A percentile compares a stretch with the other conserved stretches of the same genome.
These are phyloP conservation scores for Chaetoscypha palmicola DNA, from an alignment of 2,329 filamentous ascomycete species.

Conservation along the genomic window DNA sequence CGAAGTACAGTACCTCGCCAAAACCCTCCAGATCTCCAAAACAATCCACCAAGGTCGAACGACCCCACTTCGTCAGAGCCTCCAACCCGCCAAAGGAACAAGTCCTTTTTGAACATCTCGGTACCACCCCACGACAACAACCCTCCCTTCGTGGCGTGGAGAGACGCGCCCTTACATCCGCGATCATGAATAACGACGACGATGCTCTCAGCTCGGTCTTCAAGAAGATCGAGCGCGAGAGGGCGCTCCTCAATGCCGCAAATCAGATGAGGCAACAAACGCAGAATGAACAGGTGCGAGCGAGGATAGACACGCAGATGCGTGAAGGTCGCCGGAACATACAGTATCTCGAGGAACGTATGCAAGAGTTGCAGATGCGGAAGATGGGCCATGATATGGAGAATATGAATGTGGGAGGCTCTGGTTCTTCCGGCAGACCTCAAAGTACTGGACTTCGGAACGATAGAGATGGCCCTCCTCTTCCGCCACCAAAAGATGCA, in stretches of 20 bases:
- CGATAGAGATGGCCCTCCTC: constrained; percentile 44
- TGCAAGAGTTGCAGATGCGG: constrained; percentile 81
- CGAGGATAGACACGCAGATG: constrained; percentile 87
- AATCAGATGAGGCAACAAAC: constrained; percentile 94
- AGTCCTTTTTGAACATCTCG: neutral
- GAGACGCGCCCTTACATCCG: constrained; percentile 19
- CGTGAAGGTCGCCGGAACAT: constrained; percentile 90
- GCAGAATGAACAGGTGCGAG: constrained; percentile 85
- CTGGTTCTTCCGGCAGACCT: constrained; percentile 33
- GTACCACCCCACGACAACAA: constrained; percentile 6
- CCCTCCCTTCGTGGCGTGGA: constrained; percentile 14
- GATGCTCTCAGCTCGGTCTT: constrained; percentile 71
- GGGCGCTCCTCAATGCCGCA: constrained; percentile 87
- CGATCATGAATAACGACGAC: constrained; percentile 52
- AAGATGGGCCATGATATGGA: constrained; percentile 62
- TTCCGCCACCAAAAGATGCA: constrained; percentile 69
- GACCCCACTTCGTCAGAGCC: constrained; percentile 18
- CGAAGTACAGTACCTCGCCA: constrained; percentile 8
- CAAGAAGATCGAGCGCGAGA: constrained; percentile 97
- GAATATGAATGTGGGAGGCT: constrained; percentile 54
- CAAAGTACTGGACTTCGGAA: constrained; percentile 40
- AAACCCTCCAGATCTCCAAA: constrained; percentile 11
- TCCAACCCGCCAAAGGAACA: constrained; percentile 6
- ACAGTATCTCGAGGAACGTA: constrained; percentile 88
- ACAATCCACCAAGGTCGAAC: constrained; percentile 4